These are phyloP conservation scores for Hemisphaericaspora nanyangensis DNA, from an alignment of 805 yeast species.

Conservation along the genomic window DNA sequence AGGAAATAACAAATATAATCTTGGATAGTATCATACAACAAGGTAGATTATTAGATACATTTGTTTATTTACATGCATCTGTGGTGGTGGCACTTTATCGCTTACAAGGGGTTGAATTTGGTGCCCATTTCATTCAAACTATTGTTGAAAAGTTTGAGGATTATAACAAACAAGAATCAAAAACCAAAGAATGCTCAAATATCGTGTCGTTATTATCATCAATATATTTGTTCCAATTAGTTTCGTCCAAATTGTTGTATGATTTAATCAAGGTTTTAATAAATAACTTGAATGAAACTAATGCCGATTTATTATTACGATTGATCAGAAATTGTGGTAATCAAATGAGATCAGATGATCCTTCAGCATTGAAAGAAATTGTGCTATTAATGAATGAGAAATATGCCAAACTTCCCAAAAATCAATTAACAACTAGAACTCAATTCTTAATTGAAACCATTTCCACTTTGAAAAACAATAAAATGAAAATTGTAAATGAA, in stretches of 20 bases:
- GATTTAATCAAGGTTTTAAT: constrained; percentile 63
- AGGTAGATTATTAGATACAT: constrained; percentile 69
- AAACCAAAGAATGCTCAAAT: constrained; percentile 54
- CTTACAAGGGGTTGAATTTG: constrained; percentile 81
- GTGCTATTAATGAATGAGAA: constrained; percentile 53
- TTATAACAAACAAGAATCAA: constrained; percentile 25
- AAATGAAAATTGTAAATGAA: constrained; percentile 55
- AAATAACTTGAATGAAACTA: constrained; percentile 56
- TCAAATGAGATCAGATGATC: constrained; percentile 82
- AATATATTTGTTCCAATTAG: constrained; percentile 71
- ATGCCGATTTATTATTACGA: constrained; percentile 73
- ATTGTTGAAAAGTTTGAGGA: constrained; percentile 67
- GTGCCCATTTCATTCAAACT: constrained; percentile 79
- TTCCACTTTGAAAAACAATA: constrained; percentile 81
- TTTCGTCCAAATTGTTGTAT: constrained; percentile 71
- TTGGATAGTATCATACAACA: constrained; percentile 61
- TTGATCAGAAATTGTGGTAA: constrained; percentile 75
- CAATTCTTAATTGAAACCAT: constrained; percentile 83
- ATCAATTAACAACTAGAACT: constrained; percentile 55
- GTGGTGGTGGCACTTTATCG: constrained; percentile 71
- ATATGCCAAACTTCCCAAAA: constrained; percentile 33
- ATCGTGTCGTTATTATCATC: constrained; percentile 71
- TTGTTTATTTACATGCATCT: constrained; percentile 75
- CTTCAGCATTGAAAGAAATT: constrained; percentile 71
- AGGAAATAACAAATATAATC: constrained; percentile 58